Evolutionary conservation across 1,284 basidiomycete species (phyloP).

Genomic region (Grifola frondosa): DNA sequence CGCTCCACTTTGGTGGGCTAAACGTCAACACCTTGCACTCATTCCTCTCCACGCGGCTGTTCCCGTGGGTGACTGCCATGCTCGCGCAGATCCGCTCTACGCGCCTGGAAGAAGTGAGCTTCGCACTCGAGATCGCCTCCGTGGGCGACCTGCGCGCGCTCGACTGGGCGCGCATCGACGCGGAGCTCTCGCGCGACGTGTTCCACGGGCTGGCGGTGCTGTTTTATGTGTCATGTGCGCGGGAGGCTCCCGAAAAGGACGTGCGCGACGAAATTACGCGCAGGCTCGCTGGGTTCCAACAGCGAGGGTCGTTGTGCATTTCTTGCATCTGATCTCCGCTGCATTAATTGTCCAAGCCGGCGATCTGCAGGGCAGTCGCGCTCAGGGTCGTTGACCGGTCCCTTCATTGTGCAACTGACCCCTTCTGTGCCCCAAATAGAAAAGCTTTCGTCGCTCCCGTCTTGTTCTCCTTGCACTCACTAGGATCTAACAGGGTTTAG

Average conservation of each 20-base stretch:
- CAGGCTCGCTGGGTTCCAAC: constrained; percentile 23
- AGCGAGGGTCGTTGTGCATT: constrained; percentile 26
- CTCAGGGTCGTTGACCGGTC: too few relatives aligned
- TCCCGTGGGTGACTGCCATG: constrained; percentile 30
- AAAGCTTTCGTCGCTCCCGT: too few relatives aligned
- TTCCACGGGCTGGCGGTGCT: constrained; percentile 27
- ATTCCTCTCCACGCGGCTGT: constrained; percentile 27
- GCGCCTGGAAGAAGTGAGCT: constrained; percentile 25
- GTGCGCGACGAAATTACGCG: constrained; percentile 20
- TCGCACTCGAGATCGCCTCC: constrained; percentile 30
- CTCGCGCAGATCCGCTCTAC: constrained; percentile 24
- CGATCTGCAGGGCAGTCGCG: too few relatives aligned
- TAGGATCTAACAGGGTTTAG: too few relatives aligned
- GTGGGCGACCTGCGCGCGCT: constrained; percentile 24
- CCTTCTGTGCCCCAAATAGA: too few relatives aligned
- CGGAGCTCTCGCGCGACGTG: constrained; percentile 25
- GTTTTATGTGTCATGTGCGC: constrained; percentile 28
- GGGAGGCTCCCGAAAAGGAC: constrained; percentile 17
- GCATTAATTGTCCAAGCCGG: too few relatives aligned
- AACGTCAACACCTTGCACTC: constrained; percentile 25
- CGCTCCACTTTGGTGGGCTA: constrained; percentile 31
- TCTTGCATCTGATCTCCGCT: constrained; percentile 23
- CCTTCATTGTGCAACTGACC: too few relatives aligned
- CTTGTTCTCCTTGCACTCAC: too few relatives aligned
- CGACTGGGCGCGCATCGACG: constrained; percentile 32